phyloP scores from a whole-genome alignment of 352 stramenopile species.

The Vaucheria bursata region DNA sequence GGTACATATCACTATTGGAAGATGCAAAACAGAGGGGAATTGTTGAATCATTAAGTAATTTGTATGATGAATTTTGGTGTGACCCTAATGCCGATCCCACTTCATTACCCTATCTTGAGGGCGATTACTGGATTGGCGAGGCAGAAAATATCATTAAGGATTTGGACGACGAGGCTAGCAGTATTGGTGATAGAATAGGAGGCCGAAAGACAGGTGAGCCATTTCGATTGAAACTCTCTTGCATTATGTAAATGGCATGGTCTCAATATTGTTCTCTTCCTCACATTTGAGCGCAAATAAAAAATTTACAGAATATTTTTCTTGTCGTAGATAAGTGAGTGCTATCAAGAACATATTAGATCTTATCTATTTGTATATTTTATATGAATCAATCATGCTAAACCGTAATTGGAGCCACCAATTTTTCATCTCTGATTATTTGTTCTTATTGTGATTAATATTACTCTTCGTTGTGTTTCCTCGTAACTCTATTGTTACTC shows the following conservation, averaged over 20 bases:
- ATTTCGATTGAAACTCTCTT: not conserved
- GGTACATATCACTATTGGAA: constrained; percentile 44
- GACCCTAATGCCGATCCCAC: constrained; percentile 67
- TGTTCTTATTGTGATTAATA: too few species aligned
- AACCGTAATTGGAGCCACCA: too few species aligned
- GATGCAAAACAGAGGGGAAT: constrained; percentile 60
- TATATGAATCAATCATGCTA: too few species aligned
- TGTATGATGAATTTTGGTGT: constrained; percentile 84
- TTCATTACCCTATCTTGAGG: constrained; percentile 95
- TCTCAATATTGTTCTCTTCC: constrained; percentile 11
- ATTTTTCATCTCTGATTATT: too few species aligned
- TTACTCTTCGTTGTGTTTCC: too few species aligned
- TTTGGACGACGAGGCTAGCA: constrained; percentile 66
- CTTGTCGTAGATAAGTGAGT: too few species aligned
- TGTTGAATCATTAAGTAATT: constrained; percentile 81
- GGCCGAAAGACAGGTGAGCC: constrained; percentile 49
- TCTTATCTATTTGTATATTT: too few species aligned
- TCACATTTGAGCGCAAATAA: too few species aligned
- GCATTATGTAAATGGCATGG: constrained; percentile 16
- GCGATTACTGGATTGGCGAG: constrained; percentile 95
- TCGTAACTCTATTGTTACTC: too few species aligned
- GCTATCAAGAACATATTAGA: too few species aligned
- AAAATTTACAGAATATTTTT: too few species aligned
- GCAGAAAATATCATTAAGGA: constrained; percentile 98
- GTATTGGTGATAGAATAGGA: constrained; percentile 19